Evolutionary conservation across 106 monocot species (phyloP).

Genomic region (Ottelia alismoides): DNA sequence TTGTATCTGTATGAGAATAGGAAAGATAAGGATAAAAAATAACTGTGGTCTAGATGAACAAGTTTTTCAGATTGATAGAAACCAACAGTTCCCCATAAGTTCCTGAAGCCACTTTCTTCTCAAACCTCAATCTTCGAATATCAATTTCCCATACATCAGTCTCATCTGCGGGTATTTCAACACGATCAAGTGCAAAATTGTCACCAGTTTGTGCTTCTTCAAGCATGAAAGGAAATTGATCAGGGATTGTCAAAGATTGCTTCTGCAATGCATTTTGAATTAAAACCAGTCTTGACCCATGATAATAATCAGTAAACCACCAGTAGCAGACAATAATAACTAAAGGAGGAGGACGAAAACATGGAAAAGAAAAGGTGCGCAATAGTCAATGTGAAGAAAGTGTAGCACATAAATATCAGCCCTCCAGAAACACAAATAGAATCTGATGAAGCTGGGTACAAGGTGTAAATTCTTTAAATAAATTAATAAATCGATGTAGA

Average conservation of each 20-base stretch:
- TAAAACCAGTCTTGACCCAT: no score
- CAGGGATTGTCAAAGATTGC: constrained; percentile 2
- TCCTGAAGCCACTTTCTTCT: constrained; percentile 18
- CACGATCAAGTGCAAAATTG: constrained; percentile 1
- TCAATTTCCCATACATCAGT: constrained; percentile 24
- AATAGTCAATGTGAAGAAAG: no score
- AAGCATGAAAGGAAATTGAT: neutral
- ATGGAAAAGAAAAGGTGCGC: no score
- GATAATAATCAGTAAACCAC: no score
- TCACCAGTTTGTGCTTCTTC: constrained; percentile 3
- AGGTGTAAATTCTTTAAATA: no score
- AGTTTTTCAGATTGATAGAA: neutral
- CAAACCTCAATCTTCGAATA: constrained; percentile 10
- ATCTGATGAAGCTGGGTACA: no score
- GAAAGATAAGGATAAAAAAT: no score
- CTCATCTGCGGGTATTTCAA: constrained; percentile 21
- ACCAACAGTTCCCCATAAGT: constrained; percentile 23
- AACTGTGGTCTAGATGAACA: neutral
- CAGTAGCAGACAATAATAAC: no score
- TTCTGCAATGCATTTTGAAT: constrained; percentile 7
- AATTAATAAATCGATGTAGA: no score
- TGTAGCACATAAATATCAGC: no score
- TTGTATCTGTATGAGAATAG: constrained; percentile 52
- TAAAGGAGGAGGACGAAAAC: no score
- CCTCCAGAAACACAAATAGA: no score